A percentile compares a stretch with the other conserved stretches of the same genome.
Conservation (phyloP, 371 early-diverging fungal genomes). For the Apophysomyces sp. region DNA sequence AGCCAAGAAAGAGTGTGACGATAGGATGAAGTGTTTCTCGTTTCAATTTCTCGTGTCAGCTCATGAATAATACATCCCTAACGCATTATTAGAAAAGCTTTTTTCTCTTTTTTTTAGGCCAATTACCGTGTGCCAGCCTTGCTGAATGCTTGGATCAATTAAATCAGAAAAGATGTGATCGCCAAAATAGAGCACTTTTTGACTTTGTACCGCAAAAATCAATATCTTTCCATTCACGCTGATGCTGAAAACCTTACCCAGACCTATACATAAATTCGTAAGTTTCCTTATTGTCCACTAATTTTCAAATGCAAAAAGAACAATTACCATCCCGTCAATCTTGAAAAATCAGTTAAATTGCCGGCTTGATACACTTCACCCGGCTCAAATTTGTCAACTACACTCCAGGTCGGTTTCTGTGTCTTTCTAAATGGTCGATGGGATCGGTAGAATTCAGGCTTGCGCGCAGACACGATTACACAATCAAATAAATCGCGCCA, state of each 20-base stretch:
- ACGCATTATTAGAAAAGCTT: background rate
- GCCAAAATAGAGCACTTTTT: conserved; percentile 67
- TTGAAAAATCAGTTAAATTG: conserved; percentile 56
- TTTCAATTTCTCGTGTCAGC: conserved; percentile 56
- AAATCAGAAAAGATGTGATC: conserved; percentile 71
- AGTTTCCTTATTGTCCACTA: background rate
- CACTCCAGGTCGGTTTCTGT: conserved; percentile 49
- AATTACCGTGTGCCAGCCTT: conserved; percentile 65
- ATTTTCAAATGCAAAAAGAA: background rate
- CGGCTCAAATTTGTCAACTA: conserved; percentile 49
- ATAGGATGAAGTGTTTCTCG: conserved; percentile 51
- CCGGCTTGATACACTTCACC: conserved; percentile 68
- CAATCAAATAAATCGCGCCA: conserved; percentile 70
- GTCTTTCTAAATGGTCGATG: conserved; percentile 57
- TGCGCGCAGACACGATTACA: conserved; percentile 58
- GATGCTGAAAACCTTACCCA: conserved; percentile 2
- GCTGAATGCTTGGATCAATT: conserved; percentile 61
- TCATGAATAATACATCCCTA: conserved; percentile 67
- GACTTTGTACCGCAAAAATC: conserved; percentile 18
- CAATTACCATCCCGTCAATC: conserved; percentile 61
- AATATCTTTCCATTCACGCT: background rate
- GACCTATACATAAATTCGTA: background rate
- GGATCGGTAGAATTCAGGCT: conserved; percentile 62
- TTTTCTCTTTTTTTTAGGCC: background rate
- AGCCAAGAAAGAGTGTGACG: conserved; percentile 54